A percentile compares a stretch with the other conserved stretches of the same genome.
Evolutionary conservation across 257 asterid species (phyloP).

Genomic region (Primulina tabacum): DNA sequence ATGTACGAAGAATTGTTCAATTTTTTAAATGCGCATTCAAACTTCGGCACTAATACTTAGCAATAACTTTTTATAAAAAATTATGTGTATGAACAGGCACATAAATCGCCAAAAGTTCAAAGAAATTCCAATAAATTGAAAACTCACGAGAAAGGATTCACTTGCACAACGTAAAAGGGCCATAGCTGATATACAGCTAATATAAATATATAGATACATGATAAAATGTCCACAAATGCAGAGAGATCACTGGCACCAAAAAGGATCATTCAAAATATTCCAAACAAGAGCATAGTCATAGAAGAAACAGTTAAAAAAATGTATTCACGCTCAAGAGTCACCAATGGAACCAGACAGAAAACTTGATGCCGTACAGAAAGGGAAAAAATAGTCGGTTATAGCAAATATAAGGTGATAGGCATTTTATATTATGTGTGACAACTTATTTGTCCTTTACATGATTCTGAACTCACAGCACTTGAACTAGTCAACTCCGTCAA

Average conservation of each 20-base stretch:
- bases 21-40: not conserved
- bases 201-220: not conserved
- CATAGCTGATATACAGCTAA: not conserved
- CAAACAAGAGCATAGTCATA: not conserved
- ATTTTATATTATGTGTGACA: not conserved
- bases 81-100: constrained; percentile 2
- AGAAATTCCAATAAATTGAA: not conserved
- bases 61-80: constrained; percentile 1
- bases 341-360: not conserved
- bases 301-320: not conserved
- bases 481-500: constrained; percentile 4
- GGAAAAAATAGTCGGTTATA: not conserved
- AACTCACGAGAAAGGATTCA: not conserved
- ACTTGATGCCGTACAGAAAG: constrained; percentile 17
- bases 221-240: not conserved
- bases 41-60: constrained; percentile 1
- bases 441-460: not conserved
- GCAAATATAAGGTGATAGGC: not conserved
- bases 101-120: constrained; percentile 9
- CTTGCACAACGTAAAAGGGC: constrained; percentile 1
- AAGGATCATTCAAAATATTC: constrained; percentile 3
- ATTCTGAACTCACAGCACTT: constrained; percentile 4
- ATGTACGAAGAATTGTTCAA: constrained; percentile 7
- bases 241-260: constrained; percentile 2
- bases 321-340: not conserved